phyloP scores from a whole-genome alignment of 257 asterid species.

The Haberlea rhodopensis region DNA sequence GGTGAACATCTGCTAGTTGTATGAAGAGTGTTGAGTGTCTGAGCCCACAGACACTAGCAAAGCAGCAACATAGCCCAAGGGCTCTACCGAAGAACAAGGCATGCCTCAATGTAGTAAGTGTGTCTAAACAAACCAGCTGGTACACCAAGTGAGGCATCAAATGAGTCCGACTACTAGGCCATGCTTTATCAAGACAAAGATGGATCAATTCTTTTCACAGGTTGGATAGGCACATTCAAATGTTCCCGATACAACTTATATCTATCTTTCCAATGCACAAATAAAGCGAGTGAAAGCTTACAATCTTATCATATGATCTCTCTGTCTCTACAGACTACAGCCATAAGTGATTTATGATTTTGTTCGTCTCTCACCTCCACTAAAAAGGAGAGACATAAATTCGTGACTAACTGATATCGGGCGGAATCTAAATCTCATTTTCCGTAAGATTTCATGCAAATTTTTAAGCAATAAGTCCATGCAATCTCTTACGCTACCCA shows the following conservation, averaged over 20 bases:
- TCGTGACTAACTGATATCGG: not conserved
- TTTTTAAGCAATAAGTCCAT: not conserved
- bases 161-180: not conserved
- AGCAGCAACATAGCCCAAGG: no score
- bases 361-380: not conserved
- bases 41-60: no score
- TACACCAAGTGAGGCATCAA: no score
- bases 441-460: not conserved
- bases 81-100: no score
- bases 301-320: not conserved
- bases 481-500: constrained; percentile 1
- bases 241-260: not conserved
- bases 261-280: not conserved
- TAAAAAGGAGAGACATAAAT: not conserved
- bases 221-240: not conserved
- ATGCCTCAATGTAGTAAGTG: no score
- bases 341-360: not conserved
- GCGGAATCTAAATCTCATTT: not conserved
- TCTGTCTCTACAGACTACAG: no score
- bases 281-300: not conserved
- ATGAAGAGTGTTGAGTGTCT: no score
- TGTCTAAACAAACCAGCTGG: no score
- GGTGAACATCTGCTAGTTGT: no score
- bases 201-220: not conserved
- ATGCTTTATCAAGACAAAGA: not conserved